Base-by-base conservation (phyloP, 2,329 filamentous ascomycete species). In the Iodosphaeria phyllophila region DNA sequence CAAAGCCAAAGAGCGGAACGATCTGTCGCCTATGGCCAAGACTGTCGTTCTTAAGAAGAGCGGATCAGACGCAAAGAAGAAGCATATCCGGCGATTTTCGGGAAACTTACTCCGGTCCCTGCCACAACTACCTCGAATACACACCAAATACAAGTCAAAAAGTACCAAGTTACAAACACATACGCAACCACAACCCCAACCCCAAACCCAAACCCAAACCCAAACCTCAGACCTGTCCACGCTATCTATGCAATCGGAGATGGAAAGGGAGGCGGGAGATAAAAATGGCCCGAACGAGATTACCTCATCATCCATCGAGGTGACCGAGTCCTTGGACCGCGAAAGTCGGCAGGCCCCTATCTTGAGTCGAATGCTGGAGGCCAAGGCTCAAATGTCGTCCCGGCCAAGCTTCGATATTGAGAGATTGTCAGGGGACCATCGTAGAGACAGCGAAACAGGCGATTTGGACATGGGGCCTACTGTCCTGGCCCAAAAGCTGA, bases 291-390 rank as follows among this genome's bases (percentile, higher is more conserved):
- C 22, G 8, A 8, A 8, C 15, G 19, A 12, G 4, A 16, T 16
- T 9, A 4, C 21, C 15, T 22, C 21, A 4, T 13, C 10, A 22
- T 5, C 28, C 17, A 37, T 45, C 30, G 41, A 46, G 13, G 31
- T 41, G 15, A 36, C 40, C 5, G 38, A 30, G 30, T 34, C 30
- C 21, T n/a, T n/a, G n/a, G 42, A 37, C 13, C 38, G 42, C 23
- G 53, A 51, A 28, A 52, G 59, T 24, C 56, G 64, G 25, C 60
- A 71, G 25, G 67, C 71, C 2, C 75, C 77, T 0, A 63, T 86
- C 17, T 74, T 86, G 60, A 78, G 74, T 44, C 64, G 74, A 29
- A 89, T 77, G 66, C 52, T 83, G 7, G 74, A 79, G 38, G 77
- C 75, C 15, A 62, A 64, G 35, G 73, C 68, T 8, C 64, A 74